phyloP scores from a whole-genome alignment of 75 land plant species.

The Azolla pinnata region DNA sequence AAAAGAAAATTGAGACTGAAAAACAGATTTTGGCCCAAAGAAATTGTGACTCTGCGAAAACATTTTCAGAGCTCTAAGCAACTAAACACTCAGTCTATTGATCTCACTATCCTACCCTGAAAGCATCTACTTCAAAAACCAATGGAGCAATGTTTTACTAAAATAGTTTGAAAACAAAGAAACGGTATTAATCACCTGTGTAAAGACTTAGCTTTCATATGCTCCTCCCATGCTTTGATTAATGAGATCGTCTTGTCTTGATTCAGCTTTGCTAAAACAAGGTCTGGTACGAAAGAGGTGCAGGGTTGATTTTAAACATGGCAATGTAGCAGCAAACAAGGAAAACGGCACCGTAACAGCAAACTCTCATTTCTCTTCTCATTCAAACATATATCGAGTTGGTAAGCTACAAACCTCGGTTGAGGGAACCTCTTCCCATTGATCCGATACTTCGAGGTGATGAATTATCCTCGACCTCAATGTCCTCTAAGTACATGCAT shows the following conservation, averaged over 20 bases:
- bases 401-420: background rate
- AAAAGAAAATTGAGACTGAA: no score
- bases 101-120: background rate
- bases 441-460: background rate
- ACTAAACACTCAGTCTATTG: no score
- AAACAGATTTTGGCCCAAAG: no score
- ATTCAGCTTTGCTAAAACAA: constrained; percentile 49
- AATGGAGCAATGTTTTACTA: background rate
- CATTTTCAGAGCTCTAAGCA: no score
- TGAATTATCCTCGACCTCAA: background rate
- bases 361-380: background rate
- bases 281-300: no score
- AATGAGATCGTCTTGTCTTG: constrained; percentile 51
- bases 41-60: no score
- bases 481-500: no score
- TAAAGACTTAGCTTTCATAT: constrained; percentile 53
- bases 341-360: background rate
- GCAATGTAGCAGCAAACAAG: background rate
- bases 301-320: background rate
- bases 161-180: no score
- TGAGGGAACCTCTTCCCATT: constrained; percentile 1
- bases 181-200: constrained; percentile 56
- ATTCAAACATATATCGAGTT: background rate
- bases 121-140: background rate
- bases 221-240: constrained; percentile 83